Conservation (phyloP, 257 asterid species). For the Lantana camara region DNA sequence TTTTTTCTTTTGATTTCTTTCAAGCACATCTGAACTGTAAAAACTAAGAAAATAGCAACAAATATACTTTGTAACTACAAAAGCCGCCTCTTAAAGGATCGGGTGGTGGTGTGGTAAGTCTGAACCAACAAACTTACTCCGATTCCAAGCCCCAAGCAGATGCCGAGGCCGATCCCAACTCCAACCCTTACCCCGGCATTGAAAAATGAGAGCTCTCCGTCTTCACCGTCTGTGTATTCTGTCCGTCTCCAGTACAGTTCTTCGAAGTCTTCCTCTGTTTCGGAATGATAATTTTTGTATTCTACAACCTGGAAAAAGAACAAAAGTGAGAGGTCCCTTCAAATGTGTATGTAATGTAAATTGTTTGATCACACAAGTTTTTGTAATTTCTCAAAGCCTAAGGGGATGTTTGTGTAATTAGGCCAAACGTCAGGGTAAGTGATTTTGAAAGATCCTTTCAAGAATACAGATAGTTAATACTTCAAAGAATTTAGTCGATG, state of each 20-base stretch:
- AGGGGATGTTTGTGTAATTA: no score
- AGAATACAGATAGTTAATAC: no score
- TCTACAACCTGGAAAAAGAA: constrained; percentile 16
- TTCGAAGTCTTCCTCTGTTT: constrained; percentile 30
- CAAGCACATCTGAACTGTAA: no score
- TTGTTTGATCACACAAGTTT: no score
- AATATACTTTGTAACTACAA: constrained; percentile 16
- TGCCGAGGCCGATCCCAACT: constrained; percentile 56
- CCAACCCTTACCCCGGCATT: constrained; percentile 62
- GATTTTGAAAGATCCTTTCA: no score
- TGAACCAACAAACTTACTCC: constrained; percentile 53
- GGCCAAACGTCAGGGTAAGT: no score
- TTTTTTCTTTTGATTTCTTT: no score
- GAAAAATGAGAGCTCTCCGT: constrained; percentile 56
- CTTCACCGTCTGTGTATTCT: constrained; percentile 39
- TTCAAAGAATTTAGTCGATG: no score
- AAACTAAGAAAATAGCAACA: no score
- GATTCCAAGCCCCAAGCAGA: constrained; percentile 52
- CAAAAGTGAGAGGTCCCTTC: not conserved
- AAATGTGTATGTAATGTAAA: no score
- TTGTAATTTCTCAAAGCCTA: no score
- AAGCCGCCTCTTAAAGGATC: constrained; percentile 52
- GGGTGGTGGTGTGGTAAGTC: constrained; percentile 44
- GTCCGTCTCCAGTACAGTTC: constrained; percentile 26
- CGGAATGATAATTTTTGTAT: constrained; percentile 26